Conservation (phyloP, 345 rosid species). For the Populus pruinosa region DNA sequence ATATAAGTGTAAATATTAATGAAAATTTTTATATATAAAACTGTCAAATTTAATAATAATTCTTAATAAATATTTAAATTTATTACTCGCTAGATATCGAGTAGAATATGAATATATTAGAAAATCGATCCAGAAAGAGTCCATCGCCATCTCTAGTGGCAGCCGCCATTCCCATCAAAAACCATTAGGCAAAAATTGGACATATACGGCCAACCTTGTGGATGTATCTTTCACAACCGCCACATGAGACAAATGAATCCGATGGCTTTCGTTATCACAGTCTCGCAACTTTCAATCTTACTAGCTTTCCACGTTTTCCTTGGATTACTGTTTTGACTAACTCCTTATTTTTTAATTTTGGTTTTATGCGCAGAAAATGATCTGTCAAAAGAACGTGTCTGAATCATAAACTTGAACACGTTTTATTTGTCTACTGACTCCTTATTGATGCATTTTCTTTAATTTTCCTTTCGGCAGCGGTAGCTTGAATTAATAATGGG, state of each 20-base stretch:
- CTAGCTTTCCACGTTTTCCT: background rate
- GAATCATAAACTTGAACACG: background rate
- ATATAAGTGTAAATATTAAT: too few species aligned
- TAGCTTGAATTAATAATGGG: background rate
- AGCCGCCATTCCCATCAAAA: slow-evolving; percentile 8
- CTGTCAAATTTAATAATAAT: too few species aligned
- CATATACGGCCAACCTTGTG: background rate
- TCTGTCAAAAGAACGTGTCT: background rate
- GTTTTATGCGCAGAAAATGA: background rate
- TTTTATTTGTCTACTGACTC: background rate
- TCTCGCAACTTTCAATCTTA: background rate
- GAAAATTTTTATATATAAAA: too few species aligned
- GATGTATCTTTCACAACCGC: background rate
- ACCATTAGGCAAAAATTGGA: background rate
- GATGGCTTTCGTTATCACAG: background rate
- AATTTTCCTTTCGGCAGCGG: background rate
- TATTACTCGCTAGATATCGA: too few species aligned
- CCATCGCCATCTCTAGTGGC: background rate
- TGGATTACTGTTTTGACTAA: background rate
- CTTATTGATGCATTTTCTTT: background rate
- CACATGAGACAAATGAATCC: background rate
- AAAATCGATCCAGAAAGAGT: too few species aligned
- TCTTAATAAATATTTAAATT: too few species aligned
- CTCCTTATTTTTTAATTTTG: background rate
- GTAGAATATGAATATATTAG: too few species aligned